Evolutionary conservation across 2,329 filamentous ascomycete species (phyloP).

Genomic region (Diaporthe sp.): DNA sequence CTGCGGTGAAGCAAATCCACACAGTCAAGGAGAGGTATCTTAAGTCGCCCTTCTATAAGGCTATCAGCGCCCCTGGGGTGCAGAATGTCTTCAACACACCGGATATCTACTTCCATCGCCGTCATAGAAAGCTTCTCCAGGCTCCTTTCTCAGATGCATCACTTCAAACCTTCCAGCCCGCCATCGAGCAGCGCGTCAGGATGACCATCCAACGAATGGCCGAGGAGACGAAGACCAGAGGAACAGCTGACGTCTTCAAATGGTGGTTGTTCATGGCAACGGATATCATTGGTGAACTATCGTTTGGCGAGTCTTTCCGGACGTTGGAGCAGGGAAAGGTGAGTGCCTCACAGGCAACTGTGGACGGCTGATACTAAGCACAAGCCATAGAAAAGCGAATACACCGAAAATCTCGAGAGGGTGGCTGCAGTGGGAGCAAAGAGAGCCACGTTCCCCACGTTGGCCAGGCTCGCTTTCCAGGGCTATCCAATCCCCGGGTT

Average conservation of each 20-base stretch:
- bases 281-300: slow-evolving; percentile 66
- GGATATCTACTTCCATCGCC: slow-evolving; percentile 54
- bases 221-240: slow-evolving; percentile 54
- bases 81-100: slow-evolving; percentile 55
- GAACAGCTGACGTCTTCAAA: slow-evolving; percentile 60
- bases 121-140: slow-evolving; percentile 57
- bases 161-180: slow-evolving; percentile 47
- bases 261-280: slow-evolving; percentile 67
- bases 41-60: slow-evolving; percentile 44
- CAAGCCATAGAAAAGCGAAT: slow-evolving; percentile 53
- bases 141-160: slow-evolving; percentile 53
- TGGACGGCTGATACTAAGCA: background rate
- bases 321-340: slow-evolving; percentile 65
- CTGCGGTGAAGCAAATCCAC: slow-evolving; percentile 45
- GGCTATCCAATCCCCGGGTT: slow-evolving; percentile 35
- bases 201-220: slow-evolving; percentile 58
- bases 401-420: slow-evolving; percentile 53
- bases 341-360: background rate
- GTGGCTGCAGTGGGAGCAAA: slow-evolving; percentile 43
- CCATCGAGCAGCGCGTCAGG: slow-evolving; percentile 52
- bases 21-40: slow-evolving; percentile 46
- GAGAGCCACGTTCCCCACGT: slow-evolving; percentile 45
- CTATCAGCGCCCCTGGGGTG: slow-evolving; percentile 28
- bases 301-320: slow-evolving; percentile 67
- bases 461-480: slow-evolving; percentile 38